Evolutionary conservation across 2,329 filamentous ascomycete species (phyloP).

Genomic region (Plenodomus lindquistii): DNA sequence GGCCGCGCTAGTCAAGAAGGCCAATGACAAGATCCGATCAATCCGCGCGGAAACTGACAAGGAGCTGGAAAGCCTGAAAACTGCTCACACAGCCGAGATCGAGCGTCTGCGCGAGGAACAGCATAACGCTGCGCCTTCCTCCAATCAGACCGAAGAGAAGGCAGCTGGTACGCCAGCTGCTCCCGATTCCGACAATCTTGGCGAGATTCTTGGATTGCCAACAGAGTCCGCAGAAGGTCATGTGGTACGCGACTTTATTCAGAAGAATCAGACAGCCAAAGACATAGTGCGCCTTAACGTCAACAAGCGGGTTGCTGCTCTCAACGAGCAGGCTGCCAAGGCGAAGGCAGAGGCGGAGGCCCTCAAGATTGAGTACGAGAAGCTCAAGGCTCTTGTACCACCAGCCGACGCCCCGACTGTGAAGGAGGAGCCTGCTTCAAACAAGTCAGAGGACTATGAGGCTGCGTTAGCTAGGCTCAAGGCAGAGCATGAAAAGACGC

Average conservation of each 20-base stretch:
- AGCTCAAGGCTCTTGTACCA: slow-evolving; percentile 14
- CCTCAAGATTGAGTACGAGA: slow-evolving; percentile 9
- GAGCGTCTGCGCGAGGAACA: slow-evolving; percentile 28
- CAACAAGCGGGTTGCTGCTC: not conserved
- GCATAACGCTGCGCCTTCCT: not conserved
- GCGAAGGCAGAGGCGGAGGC: slow-evolving; percentile 13
- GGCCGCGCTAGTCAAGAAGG: slow-evolving; percentile 51
- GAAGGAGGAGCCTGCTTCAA: slow-evolving; percentile 16
- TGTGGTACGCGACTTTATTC: slow-evolving; percentile 13
- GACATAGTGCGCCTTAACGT: slow-evolving; percentile 1
- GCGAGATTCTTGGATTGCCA: slow-evolving; percentile 30
- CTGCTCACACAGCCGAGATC: slow-evolving; percentile 43
- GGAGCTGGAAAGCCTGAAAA: slow-evolving; percentile 50
- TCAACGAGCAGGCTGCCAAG: not conserved
- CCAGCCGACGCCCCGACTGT: slow-evolving; percentile 8
- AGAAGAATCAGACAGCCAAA: slow-evolving; percentile 10
- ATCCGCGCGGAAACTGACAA: slow-evolving; percentile 22
- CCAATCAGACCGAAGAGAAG: not conserved
- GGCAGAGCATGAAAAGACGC: slow-evolving; percentile 44
- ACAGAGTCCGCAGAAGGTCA: slow-evolving; percentile 13
- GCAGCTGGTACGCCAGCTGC: slow-evolving; percentile 3
- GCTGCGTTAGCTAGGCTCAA: slow-evolving; percentile 24
- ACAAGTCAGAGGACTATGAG: slow-evolving; percentile 15
- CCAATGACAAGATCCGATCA: slow-evolving; percentile 69
- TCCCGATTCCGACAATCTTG: slow-evolving; percentile 8